These are phyloP conservation scores for Pleurotus ostreatus DNA, from an alignment of 768 basidiomycete species.

Conservation along the genomic window DNA sequence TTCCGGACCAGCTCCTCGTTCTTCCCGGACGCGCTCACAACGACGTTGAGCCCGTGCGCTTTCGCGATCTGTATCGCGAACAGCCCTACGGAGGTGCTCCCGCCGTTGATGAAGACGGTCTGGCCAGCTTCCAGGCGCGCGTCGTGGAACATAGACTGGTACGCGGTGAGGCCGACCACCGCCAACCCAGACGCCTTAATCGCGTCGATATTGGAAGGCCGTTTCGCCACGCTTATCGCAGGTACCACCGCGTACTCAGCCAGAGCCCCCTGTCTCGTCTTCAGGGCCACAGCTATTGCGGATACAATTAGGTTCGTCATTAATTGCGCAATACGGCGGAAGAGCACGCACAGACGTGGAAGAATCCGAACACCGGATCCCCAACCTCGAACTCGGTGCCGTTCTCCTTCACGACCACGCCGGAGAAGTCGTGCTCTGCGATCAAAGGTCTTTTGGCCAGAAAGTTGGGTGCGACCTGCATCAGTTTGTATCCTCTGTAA, in stretches of 20 bases:
- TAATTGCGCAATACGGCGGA: not conserved
- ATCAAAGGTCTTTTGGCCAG: constrained; percentile 44
- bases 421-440: constrained; percentile 61
- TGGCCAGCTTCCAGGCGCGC: constrained; percentile 54
- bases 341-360: constrained; percentile 30
- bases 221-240: constrained; percentile 30
- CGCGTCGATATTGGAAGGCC: constrained; percentile 48
- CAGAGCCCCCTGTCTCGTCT: constrained; percentile 50
- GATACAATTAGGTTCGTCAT: constrained; percentile 2
- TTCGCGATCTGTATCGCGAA: constrained; percentile 75
- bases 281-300: constrained; percentile 25
- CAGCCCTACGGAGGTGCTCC: constrained; percentile 62
- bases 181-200: constrained; percentile 60
- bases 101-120: constrained; percentile 66
- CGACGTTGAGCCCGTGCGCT: constrained; percentile 52
- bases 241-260: constrained; percentile 53
- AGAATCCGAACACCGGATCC: constrained; percentile 61
- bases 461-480: constrained; percentile 44
- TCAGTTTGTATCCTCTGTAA: constrained; percentile 55
- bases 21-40: constrained; percentile 54
- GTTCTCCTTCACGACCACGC: constrained; percentile 54
- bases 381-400: constrained; percentile 50
- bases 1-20: constrained; percentile 55
- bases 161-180: constrained; percentile 55
- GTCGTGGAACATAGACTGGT: constrained; percentile 45